phyloP scores from a whole-genome alignment of 805 yeast species.

The Ogataea paradorogensis region DNA sequence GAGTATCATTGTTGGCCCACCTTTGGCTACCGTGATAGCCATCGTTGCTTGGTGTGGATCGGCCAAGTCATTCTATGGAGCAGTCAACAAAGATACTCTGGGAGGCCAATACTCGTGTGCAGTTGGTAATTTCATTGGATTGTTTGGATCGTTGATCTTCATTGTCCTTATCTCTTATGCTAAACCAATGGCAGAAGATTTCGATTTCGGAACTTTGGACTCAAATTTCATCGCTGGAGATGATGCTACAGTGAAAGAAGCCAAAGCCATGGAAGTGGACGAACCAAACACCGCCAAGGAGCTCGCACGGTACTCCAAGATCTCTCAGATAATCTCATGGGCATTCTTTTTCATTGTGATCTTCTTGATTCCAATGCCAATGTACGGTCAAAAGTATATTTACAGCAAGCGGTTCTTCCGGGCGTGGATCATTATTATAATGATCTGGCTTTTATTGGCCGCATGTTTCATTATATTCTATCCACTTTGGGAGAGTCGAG shows the following conservation, averaged over 20 bases:
- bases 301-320: constrained; percentile 26
- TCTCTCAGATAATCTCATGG: constrained; percentile 25
- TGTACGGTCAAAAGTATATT: constrained; percentile 33
- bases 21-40: constrained; percentile 51
- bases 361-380: constrained; percentile 32
- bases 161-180: constrained; percentile 29
- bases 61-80: constrained; percentile 43
- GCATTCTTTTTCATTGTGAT: constrained; percentile 27
- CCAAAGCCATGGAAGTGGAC: constrained; percentile 24
- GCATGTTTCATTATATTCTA: constrained; percentile 31
- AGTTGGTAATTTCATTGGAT: constrained; percentile 44
- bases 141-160: constrained; percentile 33
- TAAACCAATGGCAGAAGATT: constrained; percentile 27
- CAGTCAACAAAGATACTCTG: constrained; percentile 41
- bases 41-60: constrained; percentile 45
- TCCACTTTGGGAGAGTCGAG: constrained; percentile 36
- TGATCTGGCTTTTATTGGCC: constrained; percentile 35
- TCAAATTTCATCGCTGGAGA: constrained; percentile 31
- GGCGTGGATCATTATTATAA: constrained; percentile 34
- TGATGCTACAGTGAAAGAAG: constrained; percentile 35
- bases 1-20: constrained; percentile 39
- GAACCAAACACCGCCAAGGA: constrained; percentile 17
- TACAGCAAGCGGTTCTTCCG: constrained; percentile 33
- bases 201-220: constrained; percentile 29
- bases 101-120: constrained; percentile 43